Percentiles rank a stretch among this genome's conserved stretches.
Evolutionary conservation across 768 basidiomycete genomes (phyloP).

Genomic region (Cystofilobasidium bisporidii): DNA sequence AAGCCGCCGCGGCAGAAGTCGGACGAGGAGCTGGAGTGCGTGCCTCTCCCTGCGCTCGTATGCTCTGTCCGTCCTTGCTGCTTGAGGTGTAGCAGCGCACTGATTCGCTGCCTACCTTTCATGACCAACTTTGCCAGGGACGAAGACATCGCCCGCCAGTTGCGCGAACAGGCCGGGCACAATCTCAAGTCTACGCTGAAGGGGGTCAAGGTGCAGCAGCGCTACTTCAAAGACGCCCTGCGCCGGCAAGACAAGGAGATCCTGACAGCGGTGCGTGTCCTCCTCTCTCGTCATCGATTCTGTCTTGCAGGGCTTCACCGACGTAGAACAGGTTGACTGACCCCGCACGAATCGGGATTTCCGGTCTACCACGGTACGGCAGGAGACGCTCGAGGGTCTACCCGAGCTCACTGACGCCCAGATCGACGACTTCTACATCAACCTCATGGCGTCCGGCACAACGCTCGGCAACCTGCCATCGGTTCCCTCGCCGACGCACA

Average conservation of each 20-base stretch:
- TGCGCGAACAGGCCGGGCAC: background rate
- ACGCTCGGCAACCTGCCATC: conserved; percentile 20
- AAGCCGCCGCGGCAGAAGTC: background rate
- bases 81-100: no score
- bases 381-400: background rate
- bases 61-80: background rate
- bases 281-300: background rate
- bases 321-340: no score
- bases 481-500: conserved; percentile 13
- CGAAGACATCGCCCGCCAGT: conserved; percentile 1
- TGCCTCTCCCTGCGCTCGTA: background rate
- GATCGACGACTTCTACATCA: conserved; percentile 27
- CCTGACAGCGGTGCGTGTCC: conserved; percentile 7
- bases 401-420: conserved; percentile 23
- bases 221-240: conserved; percentile 8
- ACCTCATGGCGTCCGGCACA: conserved; percentile 25
- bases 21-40: background rate
- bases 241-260: conserved; percentile 8
- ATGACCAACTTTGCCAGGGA: conserved; percentile 14
- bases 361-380: no score
- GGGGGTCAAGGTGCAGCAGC: conserved; percentile 6
- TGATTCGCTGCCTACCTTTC: no score
- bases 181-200: conserved; percentile 5
- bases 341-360: no score
- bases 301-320: no score